Percentiles rank a stretch among this genome's conserved stretches.
Evolutionary conservation across 1,284 basidiomycete genomes (phyloP).

Genomic region (Ustilago crameri): DNA sequence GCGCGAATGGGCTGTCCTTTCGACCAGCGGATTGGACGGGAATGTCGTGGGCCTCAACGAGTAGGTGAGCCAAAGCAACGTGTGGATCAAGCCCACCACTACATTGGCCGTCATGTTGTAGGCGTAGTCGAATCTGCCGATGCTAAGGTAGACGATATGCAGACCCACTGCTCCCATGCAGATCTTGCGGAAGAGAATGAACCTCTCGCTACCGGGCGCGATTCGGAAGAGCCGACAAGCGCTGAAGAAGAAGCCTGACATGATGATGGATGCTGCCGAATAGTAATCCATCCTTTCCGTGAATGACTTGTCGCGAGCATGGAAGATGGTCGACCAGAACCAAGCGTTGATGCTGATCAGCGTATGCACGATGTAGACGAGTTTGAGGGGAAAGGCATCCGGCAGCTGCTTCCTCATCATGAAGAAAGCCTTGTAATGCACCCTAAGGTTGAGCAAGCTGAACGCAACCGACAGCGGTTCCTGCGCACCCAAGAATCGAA

Average conservation of each 20-base stretch:
- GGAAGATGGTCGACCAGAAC: constrained; percentile 92
- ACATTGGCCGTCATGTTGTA: constrained; percentile 94
- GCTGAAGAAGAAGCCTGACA: constrained; percentile 79
- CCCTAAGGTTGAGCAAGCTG: constrained; percentile 83
- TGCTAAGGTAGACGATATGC: constrained; percentile 82
- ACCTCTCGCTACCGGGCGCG: constrained; percentile 42
- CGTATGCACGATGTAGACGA: constrained; percentile 78
- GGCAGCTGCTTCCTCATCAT: constrained; percentile 51
- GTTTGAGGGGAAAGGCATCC: constrained; percentile 71
- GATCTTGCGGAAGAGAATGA: constrained; percentile 30
- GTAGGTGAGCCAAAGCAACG: constrained; percentile 79
- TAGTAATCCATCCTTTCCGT: constrained; percentile 97
- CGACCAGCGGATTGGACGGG: constrained; percentile 38
- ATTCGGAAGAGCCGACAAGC: constrained; percentile 65
- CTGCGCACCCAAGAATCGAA: constrained; percentile 78
- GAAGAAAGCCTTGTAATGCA: constrained; percentile 55
- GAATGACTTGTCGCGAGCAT: constrained; percentile 83
- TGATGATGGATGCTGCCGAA: constrained; percentile 79
- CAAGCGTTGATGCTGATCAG: constrained; percentile 86
- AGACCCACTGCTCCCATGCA: constrained; percentile 54
- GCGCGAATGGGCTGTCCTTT: constrained; percentile 45
- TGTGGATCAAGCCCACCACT: constrained; percentile 76
- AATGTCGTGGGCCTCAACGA: constrained; percentile 51
- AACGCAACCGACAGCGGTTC: constrained; percentile 93
- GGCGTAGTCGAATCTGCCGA: constrained; percentile 87